Conservation (phyloP, 352 stramenopile species). For the Phytophthora constricta region DNA sequence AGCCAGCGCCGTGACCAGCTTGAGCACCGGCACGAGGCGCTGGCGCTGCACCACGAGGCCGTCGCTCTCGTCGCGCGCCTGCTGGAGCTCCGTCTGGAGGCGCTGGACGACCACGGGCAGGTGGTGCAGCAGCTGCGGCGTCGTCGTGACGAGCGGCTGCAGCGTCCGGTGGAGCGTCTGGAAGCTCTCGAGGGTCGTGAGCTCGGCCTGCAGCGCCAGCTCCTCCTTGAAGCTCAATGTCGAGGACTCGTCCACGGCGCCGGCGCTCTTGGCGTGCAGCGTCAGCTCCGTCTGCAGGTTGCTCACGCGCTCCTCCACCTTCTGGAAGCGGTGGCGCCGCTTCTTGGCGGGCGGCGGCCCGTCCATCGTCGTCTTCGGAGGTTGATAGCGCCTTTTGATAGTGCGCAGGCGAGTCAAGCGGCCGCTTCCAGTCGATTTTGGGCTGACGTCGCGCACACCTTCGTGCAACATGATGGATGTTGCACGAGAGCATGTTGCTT, state of each 20-base stretch:
- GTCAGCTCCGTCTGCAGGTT: conserved; percentile 82
- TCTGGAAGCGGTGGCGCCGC: conserved; percentile 86
- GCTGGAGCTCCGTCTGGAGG: conserved; percentile 66
- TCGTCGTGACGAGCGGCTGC: conserved; percentile 78
- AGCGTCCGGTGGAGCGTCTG: conserved; percentile 76
- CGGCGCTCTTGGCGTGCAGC: conserved; percentile 84
- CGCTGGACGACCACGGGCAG: conserved; percentile 72
- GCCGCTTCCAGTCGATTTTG: conserved; percentile 24
- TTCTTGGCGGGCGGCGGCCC: conserved; percentile 60
- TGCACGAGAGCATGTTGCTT: too few relatives aligned
- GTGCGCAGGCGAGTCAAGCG: conserved; percentile 1
- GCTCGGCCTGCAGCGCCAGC: conserved; percentile 75
- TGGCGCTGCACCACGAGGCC: conserved; percentile 74
- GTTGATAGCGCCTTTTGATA: conserved; percentile 19
- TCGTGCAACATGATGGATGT: too few relatives aligned
- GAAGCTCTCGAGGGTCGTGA: conserved; percentile 87
- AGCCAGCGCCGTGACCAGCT: conserved; percentile 82
- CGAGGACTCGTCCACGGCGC: conserved; percentile 56
- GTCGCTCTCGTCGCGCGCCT: conserved; percentile 27
- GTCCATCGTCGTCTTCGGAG: conserved; percentile 39
- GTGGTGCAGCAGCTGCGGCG: conserved; percentile 84
- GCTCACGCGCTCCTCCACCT: conserved; percentile 80
- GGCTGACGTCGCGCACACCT: too few relatives aligned
- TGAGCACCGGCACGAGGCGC: conserved; percentile 76
- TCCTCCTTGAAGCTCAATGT: conserved; percentile 86